Evolutionary conservation across 2,329 filamentous ascomycete genomes (phyloP).

Genomic region (Colletotrichum noveboracense): DNA sequence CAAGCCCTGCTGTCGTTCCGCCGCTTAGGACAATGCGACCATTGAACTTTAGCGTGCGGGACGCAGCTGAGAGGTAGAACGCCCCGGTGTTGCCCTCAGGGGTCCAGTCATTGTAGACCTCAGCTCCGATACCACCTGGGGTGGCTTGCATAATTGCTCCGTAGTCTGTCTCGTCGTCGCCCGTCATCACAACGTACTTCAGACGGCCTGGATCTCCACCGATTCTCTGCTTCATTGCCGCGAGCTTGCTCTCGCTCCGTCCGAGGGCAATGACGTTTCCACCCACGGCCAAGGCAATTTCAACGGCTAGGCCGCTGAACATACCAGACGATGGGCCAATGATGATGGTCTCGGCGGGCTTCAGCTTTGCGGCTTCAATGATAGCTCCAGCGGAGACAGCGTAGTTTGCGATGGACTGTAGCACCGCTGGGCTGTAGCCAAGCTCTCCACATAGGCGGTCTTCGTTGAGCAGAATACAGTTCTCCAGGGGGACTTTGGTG

Average conservation of each 20-base stretch:
- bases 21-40: neutral
- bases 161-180: neutral
- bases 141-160: neutral
- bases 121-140: neutral
- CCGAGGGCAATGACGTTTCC: constrained; percentile 58
- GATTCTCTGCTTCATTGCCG: neutral
- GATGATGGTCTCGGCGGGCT: constrained; percentile 53
- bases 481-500: constrained; percentile 36
- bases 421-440: constrained; percentile 46
- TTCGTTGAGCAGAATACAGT: constrained; percentile 35
- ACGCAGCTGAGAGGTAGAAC: neutral
- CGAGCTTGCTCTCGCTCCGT: constrained; percentile 34
- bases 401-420: constrained; percentile 39
- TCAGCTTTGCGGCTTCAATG: constrained; percentile 38
- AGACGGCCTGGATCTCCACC: neutral
- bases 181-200: neutral
- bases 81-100: neutral
- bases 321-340: constrained; percentile 54
- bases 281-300: constrained; percentile 54
- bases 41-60: neutral
- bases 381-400: constrained; percentile 52
- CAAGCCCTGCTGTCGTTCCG: neutral
- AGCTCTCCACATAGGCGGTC: constrained; percentile 22
- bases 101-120: neutral
- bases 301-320: constrained; percentile 53